A percentile compares a stretch with the other conserved stretches of the same genome.
These are phyloP conservation scores for Musa itinerans DNA, from an alignment of 176 grass and related monocot species.

Conservation along the genomic window DNA sequence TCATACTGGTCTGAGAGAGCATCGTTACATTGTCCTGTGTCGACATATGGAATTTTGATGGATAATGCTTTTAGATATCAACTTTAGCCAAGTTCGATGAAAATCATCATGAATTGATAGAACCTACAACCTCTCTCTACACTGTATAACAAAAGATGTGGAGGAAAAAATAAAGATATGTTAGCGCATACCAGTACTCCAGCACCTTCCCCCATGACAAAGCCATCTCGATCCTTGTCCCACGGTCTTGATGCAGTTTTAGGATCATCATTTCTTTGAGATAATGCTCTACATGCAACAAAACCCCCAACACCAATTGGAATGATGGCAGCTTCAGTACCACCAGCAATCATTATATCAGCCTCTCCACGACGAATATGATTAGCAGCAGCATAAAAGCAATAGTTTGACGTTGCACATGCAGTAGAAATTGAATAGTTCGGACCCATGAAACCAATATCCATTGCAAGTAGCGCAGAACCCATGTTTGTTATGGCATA, in stretches of 20 bases:
- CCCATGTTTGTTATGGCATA: constrained; percentile 98
- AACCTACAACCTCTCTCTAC: background rate
- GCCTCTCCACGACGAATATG: constrained; percentile 88
- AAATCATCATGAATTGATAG: background rate
- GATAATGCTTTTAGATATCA: background rate
- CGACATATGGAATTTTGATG: background rate
- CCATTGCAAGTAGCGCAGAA: constrained; percentile 88
- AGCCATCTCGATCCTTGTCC: constrained; percentile 93
- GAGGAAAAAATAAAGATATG: constrained; percentile 10
- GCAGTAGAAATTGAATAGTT: constrained; percentile 98
- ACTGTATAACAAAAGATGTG: background rate
- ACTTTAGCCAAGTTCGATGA: background rate
- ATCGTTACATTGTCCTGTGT: background rate
- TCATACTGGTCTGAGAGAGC: too few species aligned
- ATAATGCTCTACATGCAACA: constrained; percentile 94
- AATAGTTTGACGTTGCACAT: constrained; percentile 96
- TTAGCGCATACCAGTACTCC: constrained; percentile 63
- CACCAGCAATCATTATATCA: constrained; percentile 95
- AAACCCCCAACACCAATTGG: constrained; percentile 95
- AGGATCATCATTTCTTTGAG: constrained; percentile 94
- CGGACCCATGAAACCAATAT: constrained; percentile 97
- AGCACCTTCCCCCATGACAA: constrained; percentile 99
- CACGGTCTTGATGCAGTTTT: constrained; percentile 98
- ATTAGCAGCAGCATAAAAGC: constrained; percentile 93
- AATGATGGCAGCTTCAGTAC: constrained; percentile 94